phyloP scores from a whole-genome alignment of 208 protist genomes.

The Acanthamoeba castellanii region DNA sequence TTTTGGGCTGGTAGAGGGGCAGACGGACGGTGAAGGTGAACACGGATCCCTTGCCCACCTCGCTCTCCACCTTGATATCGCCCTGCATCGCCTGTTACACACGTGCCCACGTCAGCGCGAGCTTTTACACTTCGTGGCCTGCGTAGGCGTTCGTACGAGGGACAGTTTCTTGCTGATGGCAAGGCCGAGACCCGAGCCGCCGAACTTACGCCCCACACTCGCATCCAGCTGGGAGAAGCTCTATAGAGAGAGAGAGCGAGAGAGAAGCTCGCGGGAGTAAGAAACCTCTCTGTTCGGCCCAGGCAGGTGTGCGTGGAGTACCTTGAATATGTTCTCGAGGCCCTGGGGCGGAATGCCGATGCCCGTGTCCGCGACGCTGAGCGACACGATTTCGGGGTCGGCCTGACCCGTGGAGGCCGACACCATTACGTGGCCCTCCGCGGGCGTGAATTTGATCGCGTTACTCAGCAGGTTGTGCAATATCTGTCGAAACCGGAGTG shows the following conservation, averaged over 20 bases:
- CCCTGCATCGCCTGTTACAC: neutral
- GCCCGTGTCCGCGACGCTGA: conserved; percentile 20
- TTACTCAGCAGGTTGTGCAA: conserved; percentile 50
- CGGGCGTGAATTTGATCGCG: conserved; percentile 22
- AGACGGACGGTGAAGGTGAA: conserved; percentile 16
- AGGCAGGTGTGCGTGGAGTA: neutral
- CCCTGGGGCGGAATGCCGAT: conserved; percentile 8
- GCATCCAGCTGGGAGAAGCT: conserved; percentile 53
- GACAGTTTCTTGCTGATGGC: conserved; percentile 54
- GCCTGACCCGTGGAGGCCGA: neutral
- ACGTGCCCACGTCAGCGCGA: neutral
- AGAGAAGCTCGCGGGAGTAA: too few species aligned
- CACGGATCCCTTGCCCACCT: neutral
- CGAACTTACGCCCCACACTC: conserved; percentile 26
- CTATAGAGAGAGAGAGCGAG: neutral
- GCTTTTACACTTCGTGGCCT: too few species aligned
- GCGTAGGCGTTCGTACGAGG: neutral
- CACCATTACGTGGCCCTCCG: neutral
- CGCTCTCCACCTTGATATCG: conserved; percentile 10
- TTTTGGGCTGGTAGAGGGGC: neutral
- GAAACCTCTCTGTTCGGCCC: too few species aligned
- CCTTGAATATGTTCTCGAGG: conserved; percentile 16
- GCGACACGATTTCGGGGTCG: neutral
- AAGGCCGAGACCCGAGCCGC: conserved; percentile 12
- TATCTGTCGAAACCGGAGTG: conserved; percentile 39